phyloP scores from a whole-genome alignment of 2,329 filamentous ascomycete species.

The Cladophialophora bantiana region DNA sequence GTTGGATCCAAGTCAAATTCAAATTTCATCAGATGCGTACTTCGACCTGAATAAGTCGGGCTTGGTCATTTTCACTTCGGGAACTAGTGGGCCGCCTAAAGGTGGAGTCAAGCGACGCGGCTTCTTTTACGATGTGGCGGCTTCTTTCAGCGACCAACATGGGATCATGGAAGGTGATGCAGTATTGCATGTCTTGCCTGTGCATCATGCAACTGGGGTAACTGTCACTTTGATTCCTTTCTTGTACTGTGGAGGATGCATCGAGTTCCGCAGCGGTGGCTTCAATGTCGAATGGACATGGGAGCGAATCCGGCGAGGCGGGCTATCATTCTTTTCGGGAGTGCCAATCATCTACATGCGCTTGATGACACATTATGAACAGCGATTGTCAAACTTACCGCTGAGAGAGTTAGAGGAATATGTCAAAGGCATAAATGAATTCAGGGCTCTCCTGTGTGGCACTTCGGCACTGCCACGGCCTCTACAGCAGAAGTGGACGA shows the following conservation, averaged over 20 bases:
- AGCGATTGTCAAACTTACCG: constrained; percentile 27
- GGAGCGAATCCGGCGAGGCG: constrained; percentile 46
- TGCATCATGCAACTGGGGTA: constrained; percentile 42
- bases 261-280: constrained; percentile 51
- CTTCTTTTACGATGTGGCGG: constrained; percentile 34
- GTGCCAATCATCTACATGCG: constrained; percentile 53
- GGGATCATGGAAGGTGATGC: constrained; percentile 42
- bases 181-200: constrained; percentile 46
- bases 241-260: constrained; percentile 48
- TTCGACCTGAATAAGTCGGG: constrained; percentile 43
- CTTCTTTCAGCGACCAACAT: constrained; percentile 39
- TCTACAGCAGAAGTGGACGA: constrained; percentile 58
- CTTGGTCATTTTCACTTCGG: constrained; percentile 68
- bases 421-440: constrained; percentile 47
- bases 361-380: constrained; percentile 44
- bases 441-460: constrained; percentile 37
- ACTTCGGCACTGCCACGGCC: constrained; percentile 58
- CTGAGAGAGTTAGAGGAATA: constrained; percentile 45
- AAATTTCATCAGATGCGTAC: constrained; percentile 41
- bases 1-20: constrained; percentile 33
- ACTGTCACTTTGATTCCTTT: constrained; percentile 44
- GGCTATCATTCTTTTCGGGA: constrained; percentile 47
- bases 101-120: constrained; percentile 58
- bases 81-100: constrained; percentile 64
- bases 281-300: constrained; percentile 47